A percentile compares a stretch with the other conserved stretches of the same genome.
These are phyloP conservation scores for Chrysoporthe deuterocubensis DNA, from an alignment of 2,329 filamentous ascomycete genomes.

Conservation along the genomic window DNA sequence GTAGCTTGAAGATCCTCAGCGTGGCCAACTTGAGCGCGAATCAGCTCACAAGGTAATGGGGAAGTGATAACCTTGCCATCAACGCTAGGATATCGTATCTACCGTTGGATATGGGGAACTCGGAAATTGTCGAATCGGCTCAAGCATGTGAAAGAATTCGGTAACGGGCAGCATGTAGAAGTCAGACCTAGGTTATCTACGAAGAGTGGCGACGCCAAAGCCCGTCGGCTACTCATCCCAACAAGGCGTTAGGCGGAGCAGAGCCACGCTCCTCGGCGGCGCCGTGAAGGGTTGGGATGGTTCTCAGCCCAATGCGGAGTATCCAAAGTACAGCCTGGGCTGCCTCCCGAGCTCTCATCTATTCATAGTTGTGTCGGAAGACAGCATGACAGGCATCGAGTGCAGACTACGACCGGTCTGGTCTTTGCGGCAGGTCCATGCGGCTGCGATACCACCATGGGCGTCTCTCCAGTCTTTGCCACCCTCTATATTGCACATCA, in stretches of 20 bases:
- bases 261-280: not conserved
- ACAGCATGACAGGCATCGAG: slow-evolving; percentile 1
- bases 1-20: not conserved
- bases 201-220: not conserved
- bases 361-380: not conserved
- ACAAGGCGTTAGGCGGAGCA: not conserved
- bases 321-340: not conserved
- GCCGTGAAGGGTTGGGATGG: not conserved
- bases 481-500: not conserved
- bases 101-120: not conserved
- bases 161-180: not conserved
- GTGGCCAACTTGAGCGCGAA: not conserved
- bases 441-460: not conserved
- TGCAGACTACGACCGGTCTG: not conserved
- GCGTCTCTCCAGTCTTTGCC: not conserved
- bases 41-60: not conserved
- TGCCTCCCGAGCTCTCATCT: slow-evolving; percentile 3
- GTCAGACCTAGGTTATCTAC: not conserved
- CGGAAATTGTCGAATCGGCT: not conserved
- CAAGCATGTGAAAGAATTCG: not conserved
- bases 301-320: not conserved
- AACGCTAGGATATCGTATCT: not conserved
- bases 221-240: not conserved
- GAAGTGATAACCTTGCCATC: not conserved
- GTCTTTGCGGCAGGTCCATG: slow-evolving; percentile 6